Evolutionary conservation across 306 rosid genomes (phyloP).

Genomic region (Castanospermum australe): DNA sequence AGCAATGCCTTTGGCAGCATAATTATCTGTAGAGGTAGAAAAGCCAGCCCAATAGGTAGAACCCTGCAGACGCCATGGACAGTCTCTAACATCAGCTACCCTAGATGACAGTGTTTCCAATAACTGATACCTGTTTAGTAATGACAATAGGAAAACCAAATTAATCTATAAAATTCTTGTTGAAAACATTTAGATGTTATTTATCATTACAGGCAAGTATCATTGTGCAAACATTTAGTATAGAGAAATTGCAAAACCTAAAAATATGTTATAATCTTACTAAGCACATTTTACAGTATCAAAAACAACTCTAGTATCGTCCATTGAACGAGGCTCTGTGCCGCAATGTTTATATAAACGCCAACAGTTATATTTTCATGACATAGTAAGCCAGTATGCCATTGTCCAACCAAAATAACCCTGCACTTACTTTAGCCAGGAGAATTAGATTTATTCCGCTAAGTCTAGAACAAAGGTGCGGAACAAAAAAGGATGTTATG

Average conservation of each 20-base stretch:
- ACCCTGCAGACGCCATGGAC: conserved; percentile 13
- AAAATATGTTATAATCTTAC: not conserved
- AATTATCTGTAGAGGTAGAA: conserved; percentile 46
- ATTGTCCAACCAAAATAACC: not conserved
- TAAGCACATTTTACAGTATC: not conserved
- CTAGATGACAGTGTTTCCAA: conserved; percentile 31
- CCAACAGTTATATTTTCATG: not conserved
- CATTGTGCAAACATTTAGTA: not conserved
- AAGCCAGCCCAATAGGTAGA: conserved; percentile 37
- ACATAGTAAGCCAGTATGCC: not conserved
- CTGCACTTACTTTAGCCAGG: not conserved
- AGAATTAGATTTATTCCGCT: not conserved
- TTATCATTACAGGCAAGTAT: not conserved
- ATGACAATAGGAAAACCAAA: not conserved
- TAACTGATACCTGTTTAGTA: conserved; percentile 41
- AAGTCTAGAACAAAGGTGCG: too few relatives aligned
- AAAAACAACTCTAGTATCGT: not conserved
- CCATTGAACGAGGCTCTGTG: not conserved
- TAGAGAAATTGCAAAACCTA: not conserved
- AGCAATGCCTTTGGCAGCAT: conserved; percentile 56
- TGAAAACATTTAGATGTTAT: not conserved
- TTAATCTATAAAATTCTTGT: not conserved
- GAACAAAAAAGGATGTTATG: not conserved
- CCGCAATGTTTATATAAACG: not conserved
- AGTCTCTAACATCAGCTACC: conserved; percentile 35